Percentiles rank a stretch among this genome's conserved stretches.
Conservation (phyloP, 441 rosid genomes). For the Erodium trifolium region DNA sequence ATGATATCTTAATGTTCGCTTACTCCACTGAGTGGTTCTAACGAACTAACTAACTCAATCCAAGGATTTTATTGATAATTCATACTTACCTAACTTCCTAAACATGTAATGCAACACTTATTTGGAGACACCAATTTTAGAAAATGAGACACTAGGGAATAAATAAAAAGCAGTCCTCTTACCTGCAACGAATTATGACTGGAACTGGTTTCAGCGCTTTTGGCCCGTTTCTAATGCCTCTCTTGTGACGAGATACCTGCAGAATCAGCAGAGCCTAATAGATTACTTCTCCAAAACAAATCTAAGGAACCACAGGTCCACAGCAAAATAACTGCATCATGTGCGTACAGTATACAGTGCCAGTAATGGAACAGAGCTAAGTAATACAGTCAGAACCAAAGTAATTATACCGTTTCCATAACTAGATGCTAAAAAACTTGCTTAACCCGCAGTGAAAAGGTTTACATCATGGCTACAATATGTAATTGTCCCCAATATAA, state of each 20-base stretch:
- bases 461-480: background rate
- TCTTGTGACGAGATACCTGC: conserved; percentile 59
- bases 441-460: no score
- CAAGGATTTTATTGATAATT: background rate
- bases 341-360: background rate
- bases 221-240: conserved; percentile 85
- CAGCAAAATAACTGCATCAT: no score
- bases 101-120: background rate
- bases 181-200: conserved; percentile 78
- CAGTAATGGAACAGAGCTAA: background rate
- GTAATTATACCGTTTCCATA: background rate
- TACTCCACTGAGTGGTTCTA: background rate
- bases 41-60: background rate
- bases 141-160: background rate
- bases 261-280: conserved; percentile 18
- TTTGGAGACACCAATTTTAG: background rate
- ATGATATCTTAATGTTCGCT: background rate
- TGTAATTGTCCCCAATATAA: background rate
- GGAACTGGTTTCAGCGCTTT: conserved; percentile 79
- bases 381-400: background rate
- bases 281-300: background rate
- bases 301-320: background rate
- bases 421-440: no score
- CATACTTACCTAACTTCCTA: background rate
- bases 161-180: conserved; percentile 13